These are phyloP conservation scores for Protomyces pachydermus DNA, from an alignment of 1,139 yeast species.

Conservation along the genomic window DNA sequence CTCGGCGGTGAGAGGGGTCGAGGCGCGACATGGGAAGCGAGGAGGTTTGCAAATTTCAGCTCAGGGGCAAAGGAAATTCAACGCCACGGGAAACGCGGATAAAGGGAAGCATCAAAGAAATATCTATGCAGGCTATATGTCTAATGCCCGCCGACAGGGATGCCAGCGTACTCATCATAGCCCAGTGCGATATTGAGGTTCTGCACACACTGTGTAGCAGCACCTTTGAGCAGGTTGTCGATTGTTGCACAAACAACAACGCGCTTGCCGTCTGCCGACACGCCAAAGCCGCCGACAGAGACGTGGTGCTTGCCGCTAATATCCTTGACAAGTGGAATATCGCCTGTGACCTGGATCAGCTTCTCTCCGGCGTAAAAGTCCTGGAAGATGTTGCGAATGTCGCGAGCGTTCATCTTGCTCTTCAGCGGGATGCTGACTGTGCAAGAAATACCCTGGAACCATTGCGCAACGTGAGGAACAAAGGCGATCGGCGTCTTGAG, in stretches of 20 bases:
- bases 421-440: constrained; percentile 87
- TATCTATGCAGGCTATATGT: not conserved
- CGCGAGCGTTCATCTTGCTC: constrained; percentile 68
- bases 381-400: constrained; percentile 77
- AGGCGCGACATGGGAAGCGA: no score
- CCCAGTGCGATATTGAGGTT: constrained; percentile 86
- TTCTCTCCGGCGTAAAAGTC: constrained; percentile 85
- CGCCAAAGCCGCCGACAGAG: constrained; percentile 92
- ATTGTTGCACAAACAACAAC: constrained; percentile 92
- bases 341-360: constrained; percentile 76
- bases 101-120: no score
- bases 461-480: constrained; percentile 95
- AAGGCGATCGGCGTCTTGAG: constrained; percentile 78
- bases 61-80: no score
- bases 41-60: no score
- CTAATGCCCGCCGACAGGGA: constrained; percentile 49
- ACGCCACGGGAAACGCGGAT: no score
- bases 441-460: constrained; percentile 97
- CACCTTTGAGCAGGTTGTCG: constrained; percentile 93
- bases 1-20: no score
- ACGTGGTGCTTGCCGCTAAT: constrained; percentile 92
- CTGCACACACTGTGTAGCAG: constrained; percentile 93
- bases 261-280: constrained; percentile 78
- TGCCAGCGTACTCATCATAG: constrained; percentile 91
- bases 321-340: constrained; percentile 86